Conservation (phyloP, 129 eudicot species). For the carrot (Daucus carota) region DNA sequence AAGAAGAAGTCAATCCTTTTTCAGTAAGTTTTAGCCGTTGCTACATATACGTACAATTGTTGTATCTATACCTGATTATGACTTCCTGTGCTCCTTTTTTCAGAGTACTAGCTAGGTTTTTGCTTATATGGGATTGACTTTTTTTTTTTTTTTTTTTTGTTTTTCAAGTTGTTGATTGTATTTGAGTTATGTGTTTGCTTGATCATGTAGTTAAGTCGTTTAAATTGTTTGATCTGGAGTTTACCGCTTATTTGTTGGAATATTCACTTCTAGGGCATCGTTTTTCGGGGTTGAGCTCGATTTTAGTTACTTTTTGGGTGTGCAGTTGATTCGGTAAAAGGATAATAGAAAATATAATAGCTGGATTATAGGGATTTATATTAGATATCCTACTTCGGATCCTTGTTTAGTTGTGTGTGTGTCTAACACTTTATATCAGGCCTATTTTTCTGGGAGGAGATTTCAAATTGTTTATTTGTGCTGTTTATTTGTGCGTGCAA, state of each 20-base stretch:
- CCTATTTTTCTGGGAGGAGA: background rate
- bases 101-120: background rate
- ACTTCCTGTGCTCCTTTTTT: background rate
- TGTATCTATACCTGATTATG: background rate
- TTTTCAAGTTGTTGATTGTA: background rate
- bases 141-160: background rate
- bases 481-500: background rate
- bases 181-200: background rate
- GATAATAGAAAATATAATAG: background rate
- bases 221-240: conserved; percentile 5
- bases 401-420: background rate
- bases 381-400: background rate
- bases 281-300: background rate
- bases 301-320: too few relatives aligned
- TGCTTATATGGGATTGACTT: background rate
- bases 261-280: background rate
- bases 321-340: too few relatives aligned
- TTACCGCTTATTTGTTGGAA: background rate
- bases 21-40: conserved; percentile 21
- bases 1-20: conserved; percentile 56
- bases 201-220: background rate
- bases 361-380: background rate
- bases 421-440: background rate
- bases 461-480: background rate
- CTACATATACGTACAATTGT: background rate